Percentiles rank a stretch among this genome's conserved stretches.
These are phyloP conservation scores for Abrus precatorius DNA, from an alignment of 306 rosid genomes.

Conservation along the genomic window DNA sequence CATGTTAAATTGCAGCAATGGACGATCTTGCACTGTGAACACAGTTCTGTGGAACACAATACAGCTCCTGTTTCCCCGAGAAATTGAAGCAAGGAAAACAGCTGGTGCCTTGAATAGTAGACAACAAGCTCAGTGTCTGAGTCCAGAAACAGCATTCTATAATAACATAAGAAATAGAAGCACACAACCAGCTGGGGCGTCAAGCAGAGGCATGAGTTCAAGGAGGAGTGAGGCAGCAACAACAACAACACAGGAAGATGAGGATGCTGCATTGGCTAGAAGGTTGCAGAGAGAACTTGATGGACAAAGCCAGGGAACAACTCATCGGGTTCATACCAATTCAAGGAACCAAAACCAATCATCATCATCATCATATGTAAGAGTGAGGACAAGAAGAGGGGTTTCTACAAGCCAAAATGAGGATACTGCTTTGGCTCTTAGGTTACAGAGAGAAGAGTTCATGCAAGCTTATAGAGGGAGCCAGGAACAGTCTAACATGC, in stretches of 20 bases:
- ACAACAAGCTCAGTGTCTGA: conserved; percentile 46
- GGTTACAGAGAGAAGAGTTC: conserved; percentile 93
- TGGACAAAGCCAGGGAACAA: conserved; percentile 35
- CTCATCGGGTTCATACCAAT: conserved; percentile 25
- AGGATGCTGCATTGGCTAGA: conserved; percentile 54
- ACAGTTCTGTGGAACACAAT: conserved; percentile 99
- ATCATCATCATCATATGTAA: conserved; percentile 10
- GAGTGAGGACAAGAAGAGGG: conserved; percentile 61
- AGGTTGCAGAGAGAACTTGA: conserved; percentile 47
- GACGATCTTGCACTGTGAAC: conserved; percentile 89
- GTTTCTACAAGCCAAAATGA: conserved; percentile 66
- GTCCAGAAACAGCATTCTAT: conserved; percentile 61
- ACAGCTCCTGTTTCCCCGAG: conserved; percentile 91
- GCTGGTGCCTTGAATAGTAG: conserved; percentile 53
- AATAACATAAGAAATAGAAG: conserved; percentile 53
- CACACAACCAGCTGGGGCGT: conserved; percentile 19
- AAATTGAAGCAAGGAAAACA: conserved; percentile 82
- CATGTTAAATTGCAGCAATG: conserved; percentile 66
- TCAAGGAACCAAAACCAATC: conserved; percentile 31
- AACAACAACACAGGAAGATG: conserved; percentile 44
- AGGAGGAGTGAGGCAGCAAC: conserved; percentile 53
- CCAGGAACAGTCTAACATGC: conserved; percentile 48
- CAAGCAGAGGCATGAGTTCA: conserved; percentile 52
- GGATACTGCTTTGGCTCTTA: conserved; percentile 89
- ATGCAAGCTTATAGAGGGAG: conserved; percentile 66